Evolutionary conservation across 2,329 filamentous ascomycete species (phyloP), one percentile per base, ranked within the genome.

Genomic region (Nannizziopsis arthrosporioides): DNA sequence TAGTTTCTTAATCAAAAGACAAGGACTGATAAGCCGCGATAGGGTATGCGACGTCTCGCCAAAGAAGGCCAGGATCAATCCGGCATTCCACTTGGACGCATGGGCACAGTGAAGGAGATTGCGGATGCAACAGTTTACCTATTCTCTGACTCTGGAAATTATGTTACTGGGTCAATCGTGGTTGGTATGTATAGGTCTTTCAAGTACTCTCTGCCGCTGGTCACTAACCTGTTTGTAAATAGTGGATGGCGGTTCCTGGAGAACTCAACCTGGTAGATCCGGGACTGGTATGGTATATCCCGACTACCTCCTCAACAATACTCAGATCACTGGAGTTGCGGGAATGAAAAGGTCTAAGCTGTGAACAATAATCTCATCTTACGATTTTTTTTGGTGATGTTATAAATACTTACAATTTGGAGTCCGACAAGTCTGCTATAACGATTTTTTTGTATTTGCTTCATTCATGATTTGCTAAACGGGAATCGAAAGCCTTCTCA

Each of bases 81-180:
- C 0, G 66, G 69, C 1, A 75, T 94, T 34, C 92, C 92, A 0
- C 68, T 81, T 1, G 87, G 87, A 1, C 75, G 89, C 49, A 80
- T 80, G 65, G 92, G 90, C 5, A 77, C 77, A 0, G 79, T 94
- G 19, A 84, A 83, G 55, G 90, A 98, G 61, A 88, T 98, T 59
- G 84, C 88, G 0, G 90, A 98, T 65, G 85, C 90, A 1, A 95
- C 90, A 0, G 78, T 96, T 0, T 98, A 81, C 59, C 65, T 96
- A 48, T 92, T 95, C 61, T 85, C 84, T 40, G 85, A 94, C 40
- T 80, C 86, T 0, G 90, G 82, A 0, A 87, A 82, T 62, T 94
- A 85, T 63, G 80, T 96, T 41, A 94, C 85, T 56, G 92, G 88
- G 1, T 81, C 87, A 55, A 77, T 80, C 2, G 68, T 95, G 32